Evolutionary conservation across 2,329 filamentous ascomycete genomes (phyloP), one percentile per base, ranked within the genome.

Genomic region (Neocatenulostroma microsporum): DNA sequence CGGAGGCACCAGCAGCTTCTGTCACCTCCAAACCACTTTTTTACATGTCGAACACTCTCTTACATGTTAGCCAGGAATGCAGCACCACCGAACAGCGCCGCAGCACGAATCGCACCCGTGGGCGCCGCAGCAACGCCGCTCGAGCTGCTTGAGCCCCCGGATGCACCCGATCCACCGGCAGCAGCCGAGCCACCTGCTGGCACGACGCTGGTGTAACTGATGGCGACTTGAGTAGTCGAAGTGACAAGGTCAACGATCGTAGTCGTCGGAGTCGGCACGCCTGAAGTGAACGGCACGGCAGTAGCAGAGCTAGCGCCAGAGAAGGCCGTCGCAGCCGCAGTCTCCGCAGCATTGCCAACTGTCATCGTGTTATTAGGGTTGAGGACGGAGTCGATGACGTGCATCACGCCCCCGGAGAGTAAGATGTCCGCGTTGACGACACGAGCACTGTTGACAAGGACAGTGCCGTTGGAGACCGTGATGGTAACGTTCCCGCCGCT

Each of bases 371-470:
- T 70, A 45, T 62, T 56, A 9, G 73, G 72, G 62, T 79, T 80
- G 32, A 81, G 62, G 24, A 80, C 74, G 41, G 65, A 64, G 50
- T 82, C 74, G 10, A 67, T 66, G 21, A 74, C 70, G 44, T 75
- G 62, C 4, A 69, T 53, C 9, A 70, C 66, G 51, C 67, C 67
- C 38, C 64, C 64, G 10, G 61, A 53, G 35, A 69, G 47, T 9
- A 70, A 52, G 15, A 69, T 47, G 36, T 70, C 61, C 1, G 64
- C 47, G 9, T 49, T 56, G 11, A 64, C 49, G 30, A 70, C 62
- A 19, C 53, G 47, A 10, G 67, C 67, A 27, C 49, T 49, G 54
- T 70, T 69, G 26, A 70, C 63, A 36, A 64, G 68, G 35, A 67
- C 49, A 26, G 45, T 56, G 39, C 50, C 51, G 36, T 57, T 47